These are phyloP conservation scores for Metarhizium anisopliae DNA, from an alignment of 2,329 filamentous ascomycete species.

Conservation along the genomic window DNA sequence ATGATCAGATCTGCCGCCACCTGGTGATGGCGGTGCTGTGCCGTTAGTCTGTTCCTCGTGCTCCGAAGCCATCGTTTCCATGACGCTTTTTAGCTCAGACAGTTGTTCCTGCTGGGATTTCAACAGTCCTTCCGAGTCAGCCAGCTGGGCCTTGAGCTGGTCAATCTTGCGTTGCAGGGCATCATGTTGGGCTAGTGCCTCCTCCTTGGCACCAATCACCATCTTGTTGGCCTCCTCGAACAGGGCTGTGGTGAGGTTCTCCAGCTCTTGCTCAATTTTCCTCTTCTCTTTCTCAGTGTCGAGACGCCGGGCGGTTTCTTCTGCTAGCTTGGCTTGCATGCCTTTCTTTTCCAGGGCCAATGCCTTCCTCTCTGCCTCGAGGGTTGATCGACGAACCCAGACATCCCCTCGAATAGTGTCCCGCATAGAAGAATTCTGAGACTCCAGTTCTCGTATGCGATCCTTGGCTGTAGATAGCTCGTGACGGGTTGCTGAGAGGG, in stretches of 20 bases:
- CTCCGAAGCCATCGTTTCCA: conserved; percentile 75
- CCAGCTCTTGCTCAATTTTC: conserved; percentile 84
- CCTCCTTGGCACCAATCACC: conserved; percentile 81
- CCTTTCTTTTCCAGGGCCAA: conserved; percentile 51
- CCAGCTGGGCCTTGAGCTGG: conserved; percentile 74
- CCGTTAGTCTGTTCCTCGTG: conserved; percentile 62
- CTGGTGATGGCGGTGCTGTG: conserved; percentile 78
- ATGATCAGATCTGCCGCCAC: conserved; percentile 58
- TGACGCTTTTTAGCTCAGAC: conserved; percentile 79
- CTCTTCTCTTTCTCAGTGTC: conserved; percentile 72
- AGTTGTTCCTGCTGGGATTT: conserved; percentile 90
- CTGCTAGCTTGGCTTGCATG: conserved; percentile 48
- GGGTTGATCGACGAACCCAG: conserved; percentile 63
- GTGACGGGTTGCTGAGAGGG: conserved; percentile 69
- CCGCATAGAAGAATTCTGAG: conserved; percentile 55
- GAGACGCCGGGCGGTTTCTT: conserved; percentile 56
- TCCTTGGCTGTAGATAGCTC: conserved; percentile 69
- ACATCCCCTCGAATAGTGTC: conserved; percentile 65
- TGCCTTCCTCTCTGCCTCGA: conserved; percentile 62
- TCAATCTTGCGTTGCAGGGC: conserved; percentile 76
- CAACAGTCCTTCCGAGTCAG: conserved; percentile 77
- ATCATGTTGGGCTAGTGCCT: conserved; percentile 79
- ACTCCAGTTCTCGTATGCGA: conserved; percentile 60
- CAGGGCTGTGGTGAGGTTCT: conserved; percentile 81
- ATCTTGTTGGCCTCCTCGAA: conserved; percentile 99